phyloP scores from a whole-genome alignment of 805 yeast genomes.

The Clavispora fructus region DNA sequence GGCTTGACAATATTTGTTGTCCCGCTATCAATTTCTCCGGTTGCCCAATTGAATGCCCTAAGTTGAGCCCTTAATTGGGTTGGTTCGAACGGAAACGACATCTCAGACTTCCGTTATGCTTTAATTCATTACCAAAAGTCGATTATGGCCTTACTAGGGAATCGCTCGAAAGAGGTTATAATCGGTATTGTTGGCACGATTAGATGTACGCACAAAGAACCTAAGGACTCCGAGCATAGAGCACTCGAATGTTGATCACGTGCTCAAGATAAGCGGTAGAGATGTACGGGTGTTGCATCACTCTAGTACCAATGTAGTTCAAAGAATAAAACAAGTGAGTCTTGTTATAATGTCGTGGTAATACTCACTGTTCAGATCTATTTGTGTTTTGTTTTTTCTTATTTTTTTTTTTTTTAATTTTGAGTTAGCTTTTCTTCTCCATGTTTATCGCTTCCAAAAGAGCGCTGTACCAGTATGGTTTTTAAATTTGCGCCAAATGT shows the following conservation, averaged over 20 bases:
- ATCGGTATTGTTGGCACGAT: background rate
- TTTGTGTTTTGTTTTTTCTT: too few relatives aligned
- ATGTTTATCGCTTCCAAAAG: too few relatives aligned
- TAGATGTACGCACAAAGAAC: background rate
- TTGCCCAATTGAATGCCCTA: constrained; percentile 11
- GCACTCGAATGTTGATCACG: background rate
- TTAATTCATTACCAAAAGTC: background rate
- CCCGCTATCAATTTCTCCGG: constrained; percentile 9
- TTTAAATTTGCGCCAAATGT: too few relatives aligned
- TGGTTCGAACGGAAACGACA: constrained; percentile 17
- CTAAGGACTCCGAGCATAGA: background rate
- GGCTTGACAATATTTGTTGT: constrained; percentile 11
- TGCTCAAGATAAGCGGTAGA: background rate
- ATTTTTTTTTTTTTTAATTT: too few relatives aligned
- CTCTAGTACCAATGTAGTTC: background rate
- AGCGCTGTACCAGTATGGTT: too few relatives aligned
- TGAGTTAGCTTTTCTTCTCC: too few relatives aligned
- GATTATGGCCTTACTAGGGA: background rate
- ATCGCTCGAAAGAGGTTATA: background rate
- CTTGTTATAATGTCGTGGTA: too few relatives aligned
- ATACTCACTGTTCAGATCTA: too few relatives aligned
- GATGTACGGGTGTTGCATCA: too few relatives aligned
- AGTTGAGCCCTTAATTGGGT: constrained; percentile 15
- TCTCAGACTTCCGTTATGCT: background rate
- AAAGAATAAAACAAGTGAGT: too few relatives aligned